phyloP scores from a whole-genome alignment of 2,329 filamentous ascomycete genomes.

The Penicillium sp. region DNA sequence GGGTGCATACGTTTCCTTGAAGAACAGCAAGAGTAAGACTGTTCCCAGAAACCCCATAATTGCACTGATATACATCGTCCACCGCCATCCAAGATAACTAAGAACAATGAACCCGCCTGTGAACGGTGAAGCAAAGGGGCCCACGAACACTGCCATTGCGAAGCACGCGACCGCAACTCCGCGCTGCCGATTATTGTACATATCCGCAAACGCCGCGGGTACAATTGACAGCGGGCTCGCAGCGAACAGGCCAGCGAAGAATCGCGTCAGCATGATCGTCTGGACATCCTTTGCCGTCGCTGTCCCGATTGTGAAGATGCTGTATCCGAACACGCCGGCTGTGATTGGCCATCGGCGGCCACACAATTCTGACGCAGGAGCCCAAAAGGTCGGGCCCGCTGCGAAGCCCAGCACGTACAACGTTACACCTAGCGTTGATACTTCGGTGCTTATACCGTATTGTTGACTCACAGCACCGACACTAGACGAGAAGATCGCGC shows the following conservation, averaged over 20 bases:
- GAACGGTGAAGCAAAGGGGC: conserved; percentile 10
- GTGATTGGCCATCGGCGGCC: neutral
- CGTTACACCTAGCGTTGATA: neutral
- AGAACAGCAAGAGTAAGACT: conserved; percentile 4
- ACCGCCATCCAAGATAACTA: conserved; percentile 13
- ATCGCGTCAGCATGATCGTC: conserved; percentile 15
- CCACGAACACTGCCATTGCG: conserved; percentile 11
- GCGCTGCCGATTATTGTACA: conserved; percentile 11
- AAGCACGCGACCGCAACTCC: conserved; percentile 8
- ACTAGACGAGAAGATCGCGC: neutral
- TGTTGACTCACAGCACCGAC: neutral
- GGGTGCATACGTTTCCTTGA: conserved; percentile 10
- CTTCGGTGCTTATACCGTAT: neutral
- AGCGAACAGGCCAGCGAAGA: conserved; percentile 10
- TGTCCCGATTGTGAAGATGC: neutral
- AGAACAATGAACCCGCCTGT: conserved; percentile 13
- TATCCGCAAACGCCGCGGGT: conserved; percentile 6
- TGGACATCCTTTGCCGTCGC: conserved; percentile 1
- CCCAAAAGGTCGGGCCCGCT: neutral
- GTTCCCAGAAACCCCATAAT: conserved; percentile 7
- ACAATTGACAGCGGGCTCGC: conserved; percentile 6
- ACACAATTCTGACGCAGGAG: conserved; percentile 4
- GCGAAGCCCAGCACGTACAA: neutral
- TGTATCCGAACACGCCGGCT: neutral
- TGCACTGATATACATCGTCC: conserved; percentile 10